Base-by-base conservation (phyloP, 2,329 filamentous ascomycete genomes). In the Rhynchosporium graminicola region DNA sequence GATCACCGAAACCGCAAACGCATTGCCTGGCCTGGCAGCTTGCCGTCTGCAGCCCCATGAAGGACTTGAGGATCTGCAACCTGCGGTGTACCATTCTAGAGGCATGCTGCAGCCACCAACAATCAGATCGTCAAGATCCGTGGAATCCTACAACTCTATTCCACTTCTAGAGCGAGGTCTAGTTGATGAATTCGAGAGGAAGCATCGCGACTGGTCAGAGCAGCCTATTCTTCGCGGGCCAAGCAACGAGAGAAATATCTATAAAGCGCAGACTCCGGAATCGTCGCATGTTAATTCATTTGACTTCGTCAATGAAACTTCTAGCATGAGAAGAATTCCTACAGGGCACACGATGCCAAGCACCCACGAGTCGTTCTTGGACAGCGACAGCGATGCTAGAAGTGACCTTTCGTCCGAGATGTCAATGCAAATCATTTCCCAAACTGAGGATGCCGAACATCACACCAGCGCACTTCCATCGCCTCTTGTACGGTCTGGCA, bases 121-220 rank as follows among this genome's bases (percentile, higher is more conserved):
- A 13, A 31, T 65, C 67, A 66, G 84, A 3, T 84, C 84, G 0
- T 82, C 85, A 13, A 84, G 83, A 61, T 92, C 91, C 0, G 82
- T 85, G 33, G 86, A 88, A 56, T 94, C 90, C 0, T 92, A 92
- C 72, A 88, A 85, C 45, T 93, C 90, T 0, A 86, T 88, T 40
- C 91, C 92, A 3, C 80, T 95, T 7, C 81, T 96, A 12, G 88
- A 94, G 64, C 84, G 89, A 56, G 89, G 83, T 3, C 72, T 82
- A 36, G 81, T 80, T 0, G 82, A 85, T 65, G 80, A 75, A 0
- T 75, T 71, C 7, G 79, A 78, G 66, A 76, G 76, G 61, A 75
- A 74, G 43, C 69, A 72, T 10, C 74, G 73, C 6, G 78, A 81
- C 62, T 87, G 84, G 85, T 80, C 80, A 9, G 76, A 84, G 45